Evolutionary conservation across 2,329 filamentous ascomycete species (phyloP), one percentile per base, ranked within the genome.

Genomic region (Colletotrichum tropicale): DNA sequence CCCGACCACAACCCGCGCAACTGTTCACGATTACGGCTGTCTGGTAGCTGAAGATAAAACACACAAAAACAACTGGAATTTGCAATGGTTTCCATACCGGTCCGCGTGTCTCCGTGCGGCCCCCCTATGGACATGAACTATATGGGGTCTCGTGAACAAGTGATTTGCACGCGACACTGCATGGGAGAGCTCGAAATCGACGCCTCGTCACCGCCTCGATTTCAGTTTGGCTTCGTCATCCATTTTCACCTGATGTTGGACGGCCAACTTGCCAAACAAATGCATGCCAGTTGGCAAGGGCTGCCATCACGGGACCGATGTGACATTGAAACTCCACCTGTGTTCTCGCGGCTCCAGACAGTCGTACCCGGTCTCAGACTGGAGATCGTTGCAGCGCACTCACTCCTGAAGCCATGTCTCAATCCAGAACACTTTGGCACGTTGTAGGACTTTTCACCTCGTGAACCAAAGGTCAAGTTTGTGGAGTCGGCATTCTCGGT

Each of bases 11-110:
- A 76, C 38, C 71, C 72, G 72, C 72, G 75, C 77, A 77, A 76
- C 71, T 77, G 74, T 75, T 77, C 74, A 78, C 77, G 70, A 76
- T 77, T 70, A 77, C 77, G 77, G 77, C 77, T 78, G 76, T 78
- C 76, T 76, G 67, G 74, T 78, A 78, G 77, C 77, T 76, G 76
- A 76, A 78, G 77, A 78, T 78, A 77, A 78, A 78, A 76, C 67
- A 67, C 74, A 75, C 76, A 78, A 77, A 78, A 78, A 78, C 71
- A 48, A 78, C 74, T 77, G 76, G 76, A 77, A 77, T 78, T 78
- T 76, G 67, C 77, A 70, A 75, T 77, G 70, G 69, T 74, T 69
- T 67, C 60, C 36, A 74, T 38, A 75, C 28, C 75, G 66, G 74
- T 52, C 71, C 68, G 76, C 70, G 75, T 78, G 69, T 73, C 58